Percentiles rank a stretch among this genome's conserved stretches.
These are phyloP conservation scores for Pyrenochaeta sp. DNA, from an alignment of 2,329 filamentous ascomycete genomes.

Conservation along the genomic window DNA sequence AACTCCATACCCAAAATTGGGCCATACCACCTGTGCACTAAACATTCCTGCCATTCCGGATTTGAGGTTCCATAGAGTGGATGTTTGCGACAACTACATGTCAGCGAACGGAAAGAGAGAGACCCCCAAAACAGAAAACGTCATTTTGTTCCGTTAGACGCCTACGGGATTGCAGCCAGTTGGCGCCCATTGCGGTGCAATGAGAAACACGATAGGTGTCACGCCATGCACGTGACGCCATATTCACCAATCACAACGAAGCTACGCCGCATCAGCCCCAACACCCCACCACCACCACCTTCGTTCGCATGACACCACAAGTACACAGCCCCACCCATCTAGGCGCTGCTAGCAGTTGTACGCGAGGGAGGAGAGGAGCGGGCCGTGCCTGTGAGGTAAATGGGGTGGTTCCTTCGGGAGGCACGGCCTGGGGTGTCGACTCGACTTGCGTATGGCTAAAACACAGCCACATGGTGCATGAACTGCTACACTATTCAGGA, in stretches of 20 bases:
- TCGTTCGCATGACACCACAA: background rate
- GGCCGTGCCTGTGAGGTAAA: background rate
- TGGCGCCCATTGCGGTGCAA: background rate
- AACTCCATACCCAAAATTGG: too few species aligned
- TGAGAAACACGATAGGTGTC: background rate
- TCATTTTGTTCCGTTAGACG: background rate
- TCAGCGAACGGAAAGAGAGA: background rate
- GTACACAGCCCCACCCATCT: background rate
- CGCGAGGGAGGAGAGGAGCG: background rate
- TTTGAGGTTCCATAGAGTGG: too few species aligned
- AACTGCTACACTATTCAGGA: background rate
- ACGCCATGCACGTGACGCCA: background rate
- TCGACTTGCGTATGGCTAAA: background rate
- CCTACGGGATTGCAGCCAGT: background rate
- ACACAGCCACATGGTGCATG: background rate
- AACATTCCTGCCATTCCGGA: too few species aligned
- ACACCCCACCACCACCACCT: background rate
- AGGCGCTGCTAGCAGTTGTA: background rate
- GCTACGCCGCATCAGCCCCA: constrained; percentile 17
- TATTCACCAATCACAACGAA: background rate
- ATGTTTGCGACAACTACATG: background rate
- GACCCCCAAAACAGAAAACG: background rate
- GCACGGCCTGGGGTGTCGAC: background rate
- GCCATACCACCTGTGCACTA: too few species aligned
- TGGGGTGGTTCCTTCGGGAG: background rate